Conservation (phyloP, 768 basidiomycete genomes). For the Auriculariales sp. region DNA sequence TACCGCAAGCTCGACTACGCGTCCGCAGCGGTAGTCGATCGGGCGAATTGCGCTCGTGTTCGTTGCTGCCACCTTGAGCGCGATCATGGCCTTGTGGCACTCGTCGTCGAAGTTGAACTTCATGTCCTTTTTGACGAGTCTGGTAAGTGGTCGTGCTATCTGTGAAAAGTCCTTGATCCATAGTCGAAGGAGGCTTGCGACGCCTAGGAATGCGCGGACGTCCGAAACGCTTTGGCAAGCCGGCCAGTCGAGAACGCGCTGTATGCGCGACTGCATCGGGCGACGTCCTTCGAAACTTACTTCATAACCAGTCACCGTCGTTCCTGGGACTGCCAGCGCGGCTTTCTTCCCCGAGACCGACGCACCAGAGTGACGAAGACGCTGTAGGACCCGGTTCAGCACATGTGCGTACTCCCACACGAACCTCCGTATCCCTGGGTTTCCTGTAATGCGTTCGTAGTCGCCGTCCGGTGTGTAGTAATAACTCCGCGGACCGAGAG, state of each 20-base stretch:
- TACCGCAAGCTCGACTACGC: constrained; percentile 11
- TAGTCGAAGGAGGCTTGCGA: constrained; percentile 8
- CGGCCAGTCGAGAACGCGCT: constrained; percentile 15
- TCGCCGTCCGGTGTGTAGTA: constrained; percentile 16
- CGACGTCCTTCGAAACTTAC: constrained; percentile 21
- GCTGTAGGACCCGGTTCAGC: constrained; percentile 22
- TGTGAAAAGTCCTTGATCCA: constrained; percentile 14
- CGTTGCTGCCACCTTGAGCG: constrained; percentile 15
- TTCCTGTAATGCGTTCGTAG: constrained; percentile 22
- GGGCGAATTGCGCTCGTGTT: constrained; percentile 16
- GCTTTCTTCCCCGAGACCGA: constrained; percentile 25
- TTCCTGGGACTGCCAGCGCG: constrained; percentile 14
- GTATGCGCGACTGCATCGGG: constrained; percentile 14
- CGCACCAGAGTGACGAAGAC: constrained; percentile 20
- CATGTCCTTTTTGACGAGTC: constrained; percentile 11
- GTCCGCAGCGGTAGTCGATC: constrained; percentile 17
- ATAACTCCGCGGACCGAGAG: constrained; percentile 19
- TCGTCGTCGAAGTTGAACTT: constrained; percentile 18
- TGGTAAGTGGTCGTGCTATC: constrained; percentile 9
- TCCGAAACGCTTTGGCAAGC: constrained; percentile 9
- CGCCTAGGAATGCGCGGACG: constrained; percentile 15
- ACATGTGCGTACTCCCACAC: constrained; percentile 24
- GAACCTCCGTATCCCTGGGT: constrained; percentile 21
- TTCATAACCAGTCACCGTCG: constrained; percentile 21
- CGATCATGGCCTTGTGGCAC: constrained; percentile 15